Base-by-base conservation (phyloP, 192 early-diverging fungal genomes). In the Phlyctochytrium arcticum region DNA sequence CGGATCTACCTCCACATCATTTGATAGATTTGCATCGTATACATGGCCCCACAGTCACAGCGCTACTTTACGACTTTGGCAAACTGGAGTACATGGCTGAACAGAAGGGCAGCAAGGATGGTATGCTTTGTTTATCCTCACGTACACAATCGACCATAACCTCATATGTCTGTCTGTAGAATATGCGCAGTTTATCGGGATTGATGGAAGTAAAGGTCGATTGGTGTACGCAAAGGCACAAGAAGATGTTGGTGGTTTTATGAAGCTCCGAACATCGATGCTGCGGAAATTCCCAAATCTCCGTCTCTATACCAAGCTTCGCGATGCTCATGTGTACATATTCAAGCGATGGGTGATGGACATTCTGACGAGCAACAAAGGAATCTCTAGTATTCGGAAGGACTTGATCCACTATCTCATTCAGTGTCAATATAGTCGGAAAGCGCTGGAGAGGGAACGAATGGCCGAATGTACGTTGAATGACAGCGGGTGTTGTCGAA, bases 281-380 rank as follows among this genome's bases (percentile, higher is more conserved):
- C 68, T 90, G 67, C 73, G 69, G 68, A 86, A 87, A 62, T 98
- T 94, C 64, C 92, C 93, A 6, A 80, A 82, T 1, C 74, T 96
- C 54, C 79, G 85, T 33, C 65, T 99, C 32, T 83, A 88, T 51
- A 88, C 90, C 46, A 82, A 89, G 42, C 79, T 97, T 62, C 86
- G 90, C 59, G 92, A 96, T 73, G 89, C 90, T 6, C 97, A 97
- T 63, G 55, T 96, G 23, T 99, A 98, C 62, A 83, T 98, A 10
- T 90, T 96, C 73, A 90, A 93, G 61, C 78, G 81, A 32, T 99
- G 97, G 97, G 87, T 99, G 2, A 70, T 96, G 51, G 93, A 98
- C 71, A 70, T 92, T 55, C 67, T 96, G 10, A 68, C 76, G 7
- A 64, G 57, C 17, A 69, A 90, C 69, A 80, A 83, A 84, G 70